Conservation (phyloP, 306 rosid species). For the Albizia julibrissin region DNA sequence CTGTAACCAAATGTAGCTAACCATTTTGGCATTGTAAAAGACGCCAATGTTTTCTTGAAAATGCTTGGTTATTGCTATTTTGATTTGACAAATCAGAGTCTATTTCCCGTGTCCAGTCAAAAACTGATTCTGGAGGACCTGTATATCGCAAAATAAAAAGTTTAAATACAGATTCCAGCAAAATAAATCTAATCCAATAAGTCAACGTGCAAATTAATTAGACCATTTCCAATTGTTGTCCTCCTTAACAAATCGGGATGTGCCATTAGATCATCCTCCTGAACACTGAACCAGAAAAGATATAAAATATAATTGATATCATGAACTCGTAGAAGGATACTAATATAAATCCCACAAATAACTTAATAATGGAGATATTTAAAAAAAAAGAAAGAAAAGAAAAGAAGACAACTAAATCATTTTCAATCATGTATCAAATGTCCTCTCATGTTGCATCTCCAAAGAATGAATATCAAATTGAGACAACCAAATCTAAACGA, state of each 20-base stretch:
- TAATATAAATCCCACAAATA: slow-evolving; percentile 19
- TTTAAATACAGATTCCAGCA: slow-evolving; percentile 32
- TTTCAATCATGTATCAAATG: not conserved
- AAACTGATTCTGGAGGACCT: slow-evolving; percentile 89
- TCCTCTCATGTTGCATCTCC: slow-evolving; percentile 28
- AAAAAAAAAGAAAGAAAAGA: not conserved
- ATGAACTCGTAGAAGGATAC: slow-evolving; percentile 29
- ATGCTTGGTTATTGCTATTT: slow-evolving; percentile 82
- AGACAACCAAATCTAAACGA: slow-evolving; percentile 26
- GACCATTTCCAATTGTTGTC: slow-evolving; percentile 97
- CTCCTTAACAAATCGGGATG: slow-evolving; percentile 73
- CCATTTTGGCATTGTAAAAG: slow-evolving; percentile 96
- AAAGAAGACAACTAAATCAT: slow-evolving; percentile 19
- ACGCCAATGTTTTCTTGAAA: slow-evolving; percentile 96
- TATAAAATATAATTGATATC: slow-evolving; percentile 14
- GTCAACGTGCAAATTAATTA: slow-evolving; percentile 30
- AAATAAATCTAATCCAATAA: slow-evolving; percentile 32
- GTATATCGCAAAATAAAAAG: slow-evolving; percentile 36
- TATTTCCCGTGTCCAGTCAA: slow-evolving; percentile 92
- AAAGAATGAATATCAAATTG: slow-evolving; percentile 26
- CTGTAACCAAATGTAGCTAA: slow-evolving; percentile 37
- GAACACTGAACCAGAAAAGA: slow-evolving; percentile 81
- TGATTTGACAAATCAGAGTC: slow-evolving; percentile 79
- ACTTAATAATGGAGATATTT: slow-evolving; percentile 1
- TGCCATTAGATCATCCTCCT: slow-evolving; percentile 89